A percentile compares a stretch with the other conserved stretches of the same genome.
Evolutionary conservation across 371 early-diverging fungal species (phyloP).

Genomic region (Paraphysoderma sedebokerense): DNA sequence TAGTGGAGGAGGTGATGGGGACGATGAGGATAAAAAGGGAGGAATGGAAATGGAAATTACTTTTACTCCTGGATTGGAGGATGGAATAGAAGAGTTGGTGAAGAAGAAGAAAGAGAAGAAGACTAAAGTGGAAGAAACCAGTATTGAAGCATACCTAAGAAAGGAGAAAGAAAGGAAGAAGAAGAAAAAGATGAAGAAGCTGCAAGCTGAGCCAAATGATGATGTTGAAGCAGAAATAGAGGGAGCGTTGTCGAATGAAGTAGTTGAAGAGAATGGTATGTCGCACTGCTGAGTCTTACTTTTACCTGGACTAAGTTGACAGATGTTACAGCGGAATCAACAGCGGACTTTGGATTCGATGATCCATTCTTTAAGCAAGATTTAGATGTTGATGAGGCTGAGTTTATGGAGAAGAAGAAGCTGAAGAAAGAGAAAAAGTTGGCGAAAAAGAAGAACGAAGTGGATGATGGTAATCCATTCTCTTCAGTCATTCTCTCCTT

Average conservation of each 20-base stretch:
- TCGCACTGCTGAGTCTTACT: too few relatives aligned
- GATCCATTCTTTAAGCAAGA: constrained; percentile 5
- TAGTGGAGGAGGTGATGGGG: constrained; percentile 12
- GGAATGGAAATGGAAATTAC: constrained; percentile 81
- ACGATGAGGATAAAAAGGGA: constrained; percentile 26
- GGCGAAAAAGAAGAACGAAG: constrained; percentile 18
- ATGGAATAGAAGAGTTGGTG: constrained; percentile 37
- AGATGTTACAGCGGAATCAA: not conserved
- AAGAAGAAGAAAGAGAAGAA: constrained; percentile 26
- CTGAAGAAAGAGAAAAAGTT: constrained; percentile 43
- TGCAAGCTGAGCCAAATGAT: not conserved
- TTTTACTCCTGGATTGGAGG: constrained; percentile 79
- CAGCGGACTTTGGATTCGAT: constrained; percentile 1
- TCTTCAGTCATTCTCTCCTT: not conserved
- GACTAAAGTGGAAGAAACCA: constrained; percentile 47
- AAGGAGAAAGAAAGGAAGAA: constrained; percentile 57
- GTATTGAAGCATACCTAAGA: constrained; percentile 62
- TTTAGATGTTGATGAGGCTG: not conserved
- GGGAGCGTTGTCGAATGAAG: not conserved
- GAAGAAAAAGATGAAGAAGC: constrained; percentile 10
- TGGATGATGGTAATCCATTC: constrained; percentile 14
- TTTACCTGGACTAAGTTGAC: too few relatives aligned
- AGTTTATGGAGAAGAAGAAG: not conserved
- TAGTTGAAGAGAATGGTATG: not conserved
- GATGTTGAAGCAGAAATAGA: not conserved